Percentiles rank a stretch among this genome's conserved stretches.
These are phyloP conservation scores for Magnusiomyces ingens DNA, from an alignment of 1,139 yeast genomes.

Conservation along the genomic window DNA sequence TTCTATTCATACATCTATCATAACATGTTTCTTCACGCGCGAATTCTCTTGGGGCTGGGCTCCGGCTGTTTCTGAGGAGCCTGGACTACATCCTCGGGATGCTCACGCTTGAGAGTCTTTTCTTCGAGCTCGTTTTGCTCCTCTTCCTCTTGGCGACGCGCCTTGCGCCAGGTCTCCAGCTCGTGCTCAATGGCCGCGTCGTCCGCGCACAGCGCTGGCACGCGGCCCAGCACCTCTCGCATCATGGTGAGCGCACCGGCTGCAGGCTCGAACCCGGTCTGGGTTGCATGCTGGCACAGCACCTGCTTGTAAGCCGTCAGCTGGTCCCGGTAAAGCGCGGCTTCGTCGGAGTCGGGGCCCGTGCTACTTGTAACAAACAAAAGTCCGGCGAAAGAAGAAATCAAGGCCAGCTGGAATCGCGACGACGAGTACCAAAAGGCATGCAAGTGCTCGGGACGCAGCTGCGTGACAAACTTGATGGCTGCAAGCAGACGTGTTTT, in stretches of 20 bases:
- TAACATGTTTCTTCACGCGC: too few species aligned
- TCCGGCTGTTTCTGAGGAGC: too few species aligned
- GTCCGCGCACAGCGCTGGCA: constrained; percentile 18
- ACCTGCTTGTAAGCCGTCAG: constrained; percentile 71
- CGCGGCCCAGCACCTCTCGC: constrained; percentile 36
- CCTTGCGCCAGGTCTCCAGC: neutral
- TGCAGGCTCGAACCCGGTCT: constrained; percentile 65
- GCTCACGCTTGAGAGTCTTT: neutral
- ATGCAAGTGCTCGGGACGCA: constrained; percentile 75
- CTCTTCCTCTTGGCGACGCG: neutral
- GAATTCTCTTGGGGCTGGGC: too few species aligned
- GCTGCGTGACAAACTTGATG: constrained; percentile 66
- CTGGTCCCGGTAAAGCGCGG: constrained; percentile 55
- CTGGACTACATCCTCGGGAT: too few species aligned
- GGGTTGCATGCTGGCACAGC: constrained; percentile 52
- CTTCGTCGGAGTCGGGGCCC: constrained; percentile 42
- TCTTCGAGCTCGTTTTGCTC: neutral
- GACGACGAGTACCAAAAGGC: constrained; percentile 87
- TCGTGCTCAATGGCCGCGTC: constrained; percentile 1
- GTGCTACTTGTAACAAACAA: constrained; percentile 38
- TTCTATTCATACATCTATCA: too few species aligned
- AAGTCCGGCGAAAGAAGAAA: constrained; percentile 81
- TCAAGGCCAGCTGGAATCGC: constrained; percentile 66
- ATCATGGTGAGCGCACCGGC: constrained; percentile 60
- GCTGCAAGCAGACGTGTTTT: constrained; percentile 73